Conservation (phyloP, 495 filamentous ascomycete genomes). For the Articulospora tetracladia region DNA sequence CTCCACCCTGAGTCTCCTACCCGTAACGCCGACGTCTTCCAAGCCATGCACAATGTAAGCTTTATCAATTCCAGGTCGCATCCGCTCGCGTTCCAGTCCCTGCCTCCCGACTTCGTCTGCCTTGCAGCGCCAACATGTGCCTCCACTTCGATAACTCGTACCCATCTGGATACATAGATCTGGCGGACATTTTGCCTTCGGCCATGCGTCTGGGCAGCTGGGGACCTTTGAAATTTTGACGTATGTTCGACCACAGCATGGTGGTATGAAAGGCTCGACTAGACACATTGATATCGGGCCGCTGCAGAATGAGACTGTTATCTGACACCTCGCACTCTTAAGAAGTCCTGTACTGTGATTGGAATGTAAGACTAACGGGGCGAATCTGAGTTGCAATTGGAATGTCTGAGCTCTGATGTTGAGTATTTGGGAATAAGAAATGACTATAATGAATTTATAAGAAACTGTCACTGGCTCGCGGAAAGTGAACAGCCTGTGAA, state of each 20-base stretch:
- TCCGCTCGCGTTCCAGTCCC: conserved; percentile 1
- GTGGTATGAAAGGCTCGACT: conserved; percentile 15
- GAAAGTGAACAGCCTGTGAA: too few relatives aligned
- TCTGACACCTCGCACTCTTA: too few relatives aligned
- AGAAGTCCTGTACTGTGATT: neutral
- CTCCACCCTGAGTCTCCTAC: conserved; percentile 9
- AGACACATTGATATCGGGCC: conserved; percentile 17
- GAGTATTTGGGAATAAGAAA: neutral
- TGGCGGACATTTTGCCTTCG: conserved; percentile 17
- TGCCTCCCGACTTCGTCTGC: neutral
- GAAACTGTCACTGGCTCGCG: too few relatives aligned
- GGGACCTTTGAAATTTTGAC: conserved; percentile 14
- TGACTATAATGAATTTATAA: neutral
- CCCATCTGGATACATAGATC: conserved; percentile 22
- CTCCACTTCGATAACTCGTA: neutral
- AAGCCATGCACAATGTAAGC: conserved; percentile 14
- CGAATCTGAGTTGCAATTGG: neutral
- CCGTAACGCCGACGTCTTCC: conserved; percentile 4
- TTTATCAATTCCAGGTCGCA: conserved; percentile 19
- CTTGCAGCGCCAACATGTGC: conserved; percentile 23
- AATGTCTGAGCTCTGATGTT: neutral
- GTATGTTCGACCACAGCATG: conserved; percentile 21
- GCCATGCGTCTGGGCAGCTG: conserved; percentile 20
- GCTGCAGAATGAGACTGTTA: neutral
- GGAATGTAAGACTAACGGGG: neutral